phyloP scores from a whole-genome alignment of 192 early-diverging fungal species.

The Linnemannia hyalina region DNA sequence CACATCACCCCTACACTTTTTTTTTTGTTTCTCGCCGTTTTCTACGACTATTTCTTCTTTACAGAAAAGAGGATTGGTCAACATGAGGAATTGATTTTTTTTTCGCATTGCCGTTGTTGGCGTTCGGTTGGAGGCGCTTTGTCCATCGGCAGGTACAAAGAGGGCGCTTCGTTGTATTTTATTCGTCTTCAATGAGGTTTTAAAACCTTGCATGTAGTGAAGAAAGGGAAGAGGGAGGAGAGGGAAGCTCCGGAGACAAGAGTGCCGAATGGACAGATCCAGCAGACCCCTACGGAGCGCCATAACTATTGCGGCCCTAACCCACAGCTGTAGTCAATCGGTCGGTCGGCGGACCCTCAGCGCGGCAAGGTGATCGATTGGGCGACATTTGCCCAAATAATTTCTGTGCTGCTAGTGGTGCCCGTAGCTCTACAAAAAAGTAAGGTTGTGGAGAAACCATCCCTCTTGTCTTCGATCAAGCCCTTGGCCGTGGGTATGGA shows the following conservation, averaged over 20 bases:
- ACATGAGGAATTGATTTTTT: background rate
- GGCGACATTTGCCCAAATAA: background rate
- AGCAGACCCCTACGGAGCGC: background rate
- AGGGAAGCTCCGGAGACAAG: background rate
- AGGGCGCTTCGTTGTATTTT: background rate
- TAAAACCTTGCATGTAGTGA: conserved; percentile 1
- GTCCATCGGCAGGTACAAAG: background rate
- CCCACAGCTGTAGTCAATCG: background rate
- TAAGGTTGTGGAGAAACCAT: conserved; percentile 18
- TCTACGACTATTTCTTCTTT: background rate
- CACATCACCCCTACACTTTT: background rate
- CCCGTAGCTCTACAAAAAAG: background rate
- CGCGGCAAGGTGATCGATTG: conserved; percentile 44
- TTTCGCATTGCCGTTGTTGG: background rate
- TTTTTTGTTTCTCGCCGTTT: background rate
- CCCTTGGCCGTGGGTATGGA: too few relatives aligned
- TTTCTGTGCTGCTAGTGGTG: background rate
- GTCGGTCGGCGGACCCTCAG: background rate
- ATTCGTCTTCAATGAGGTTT: background rate
- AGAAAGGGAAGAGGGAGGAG: background rate
- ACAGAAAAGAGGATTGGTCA: background rate
- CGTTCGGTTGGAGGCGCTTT: background rate
- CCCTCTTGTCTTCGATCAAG: too few relatives aligned
- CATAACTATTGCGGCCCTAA: background rate
- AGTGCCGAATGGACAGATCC: background rate